Base-by-base conservation (phyloP, 768 basidiomycete genomes). In the Lactifluus rugatus region DNA sequence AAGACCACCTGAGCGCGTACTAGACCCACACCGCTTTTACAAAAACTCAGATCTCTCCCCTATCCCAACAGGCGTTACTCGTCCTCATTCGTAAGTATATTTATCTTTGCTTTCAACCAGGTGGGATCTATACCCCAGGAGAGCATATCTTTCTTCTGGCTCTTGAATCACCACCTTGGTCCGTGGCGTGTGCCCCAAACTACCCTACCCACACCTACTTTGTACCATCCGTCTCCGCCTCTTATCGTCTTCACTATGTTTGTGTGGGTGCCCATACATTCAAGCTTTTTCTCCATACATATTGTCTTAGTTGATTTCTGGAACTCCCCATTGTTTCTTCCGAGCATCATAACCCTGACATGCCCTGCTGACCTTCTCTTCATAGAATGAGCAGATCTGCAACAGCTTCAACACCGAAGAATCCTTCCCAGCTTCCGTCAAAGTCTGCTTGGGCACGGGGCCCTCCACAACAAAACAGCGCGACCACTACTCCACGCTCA, bases 341-440 rank as follows among this genome's bases (percentile, higher is more conserved):
- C 46, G 21, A 31, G 2, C 13, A 1, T 5, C 16, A 23, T 31
- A 25, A 5, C 16, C 26, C 34, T 50, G 36, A 6, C 28, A 14
- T 5, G 26, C 17, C 36, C 16, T 26, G 36, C 58, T 59, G n/a
- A 59, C 54, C 23, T 10, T 28, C 49, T 41, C 46, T 32, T 41
- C 32, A 9, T 64, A 90, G 88, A 90, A 94, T 94, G 92, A 94
- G 89, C 89, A 93, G 86, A 85, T 82, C 81, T 75, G 83, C 87
- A 66, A 81, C 85, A 72, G 78, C 81, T 72, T 76, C 86, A 72
- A 76, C 75, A 76, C 71, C 81, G 75, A 85, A 85, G 82, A 84
- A 75, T 77, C 79, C 80, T 73, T 71, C 82, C 75, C 82, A 78
- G 80, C 83, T 85, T 75, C 75, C 85, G 71, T 71, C 78, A 77